Evolutionary conservation across 345 rosid genomes (phyloP).

Genomic region (Passiflora organensis): DNA sequence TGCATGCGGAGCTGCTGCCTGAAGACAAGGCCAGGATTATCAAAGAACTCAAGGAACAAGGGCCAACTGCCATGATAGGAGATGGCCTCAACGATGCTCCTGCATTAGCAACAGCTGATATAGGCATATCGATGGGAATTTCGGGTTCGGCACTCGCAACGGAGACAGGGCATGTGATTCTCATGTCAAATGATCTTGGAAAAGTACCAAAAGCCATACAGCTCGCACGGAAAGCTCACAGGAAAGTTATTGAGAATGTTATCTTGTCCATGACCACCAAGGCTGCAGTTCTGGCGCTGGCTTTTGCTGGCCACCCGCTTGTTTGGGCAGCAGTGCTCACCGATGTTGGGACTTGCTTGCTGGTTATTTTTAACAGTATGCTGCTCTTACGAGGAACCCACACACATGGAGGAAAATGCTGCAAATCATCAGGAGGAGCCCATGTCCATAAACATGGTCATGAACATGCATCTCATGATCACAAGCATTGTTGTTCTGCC

Average conservation of each 20-base stretch:
- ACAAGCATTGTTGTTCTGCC: slow-evolving; percentile 9
- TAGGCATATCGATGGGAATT: slow-evolving; percentile 90
- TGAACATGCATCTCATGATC: slow-evolving; percentile 2
- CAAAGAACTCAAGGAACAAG: slow-evolving; percentile 43
- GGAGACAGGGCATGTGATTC: slow-evolving; percentile 70
- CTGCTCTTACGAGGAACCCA: slow-evolving; percentile 32
- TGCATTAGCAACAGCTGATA: slow-evolving; percentile 77
- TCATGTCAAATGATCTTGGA: slow-evolving; percentile 80
- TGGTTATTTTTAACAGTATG: slow-evolving; percentile 87
- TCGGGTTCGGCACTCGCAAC: slow-evolving; percentile 88
- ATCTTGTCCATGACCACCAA: slow-evolving; percentile 54
- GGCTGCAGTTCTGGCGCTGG: slow-evolving; percentile 59
- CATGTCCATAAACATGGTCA: slow-evolving; percentile 2
- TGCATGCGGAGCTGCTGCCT: slow-evolving; percentile 76
- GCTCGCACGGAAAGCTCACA: slow-evolving; percentile 50
- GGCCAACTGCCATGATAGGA: slow-evolving; percentile 76
- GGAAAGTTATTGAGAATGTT: slow-evolving; percentile 72
- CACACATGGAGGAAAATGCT: slow-evolving; percentile 22
- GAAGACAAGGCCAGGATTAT: slow-evolving; percentile 64
- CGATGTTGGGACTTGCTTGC: slow-evolving; percentile 81
- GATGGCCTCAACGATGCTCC: slow-evolving; percentile 95
- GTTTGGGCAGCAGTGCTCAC: slow-evolving; percentile 90
- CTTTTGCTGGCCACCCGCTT: slow-evolving; percentile 73
- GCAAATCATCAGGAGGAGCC: slow-evolving; percentile 13
- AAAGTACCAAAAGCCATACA: slow-evolving; percentile 60